Evolutionary conservation across 495 filamentous ascomycete species (phyloP).

Genomic region (Penicillium atrosanguineum): DNA sequence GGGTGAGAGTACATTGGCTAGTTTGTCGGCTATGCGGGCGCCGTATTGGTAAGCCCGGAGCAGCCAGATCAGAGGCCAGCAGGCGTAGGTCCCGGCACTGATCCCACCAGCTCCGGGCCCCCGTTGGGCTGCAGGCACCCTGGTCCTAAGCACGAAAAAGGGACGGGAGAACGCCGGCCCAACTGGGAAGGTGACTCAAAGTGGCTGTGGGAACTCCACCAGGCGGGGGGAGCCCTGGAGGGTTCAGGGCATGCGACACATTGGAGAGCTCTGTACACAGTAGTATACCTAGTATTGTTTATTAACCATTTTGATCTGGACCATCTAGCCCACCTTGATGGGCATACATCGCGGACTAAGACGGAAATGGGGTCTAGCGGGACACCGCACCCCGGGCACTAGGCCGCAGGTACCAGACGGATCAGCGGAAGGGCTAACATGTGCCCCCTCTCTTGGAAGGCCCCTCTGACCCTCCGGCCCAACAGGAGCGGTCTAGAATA

Average conservation of each 20-base stretch:
- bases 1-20: conserved; percentile 52
- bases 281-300: conserved; percentile 16
- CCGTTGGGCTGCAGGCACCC: conserved; percentile 9
- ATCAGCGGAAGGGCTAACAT: not conserved
- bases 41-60: conserved; percentile 58
- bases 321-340: not conserved
- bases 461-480: not conserved
- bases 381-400: not conserved
- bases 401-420: conserved; percentile 15
- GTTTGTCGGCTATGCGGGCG: conserved; percentile 66
- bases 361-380: not conserved
- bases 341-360: not conserved
- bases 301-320: not conserved
- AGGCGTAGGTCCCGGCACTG: conserved; percentile 5
- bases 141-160: conserved; percentile 5
- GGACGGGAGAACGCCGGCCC: conserved; percentile 3
- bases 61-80: not conserved
- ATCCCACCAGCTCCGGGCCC: not conserved
- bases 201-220: conserved; percentile 11
- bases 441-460: no score
- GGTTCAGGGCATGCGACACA: conserved; percentile 1
- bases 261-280: conserved; percentile 7
- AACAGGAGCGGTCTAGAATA: conserved; percentile 19
- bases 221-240: conserved; percentile 9
- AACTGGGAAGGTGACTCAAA: conserved; percentile 17